These are phyloP conservation scores for Phytophthora agathidicida DNA, from an alignment of 352 stramenopile genomes.

Conservation along the genomic window DNA sequence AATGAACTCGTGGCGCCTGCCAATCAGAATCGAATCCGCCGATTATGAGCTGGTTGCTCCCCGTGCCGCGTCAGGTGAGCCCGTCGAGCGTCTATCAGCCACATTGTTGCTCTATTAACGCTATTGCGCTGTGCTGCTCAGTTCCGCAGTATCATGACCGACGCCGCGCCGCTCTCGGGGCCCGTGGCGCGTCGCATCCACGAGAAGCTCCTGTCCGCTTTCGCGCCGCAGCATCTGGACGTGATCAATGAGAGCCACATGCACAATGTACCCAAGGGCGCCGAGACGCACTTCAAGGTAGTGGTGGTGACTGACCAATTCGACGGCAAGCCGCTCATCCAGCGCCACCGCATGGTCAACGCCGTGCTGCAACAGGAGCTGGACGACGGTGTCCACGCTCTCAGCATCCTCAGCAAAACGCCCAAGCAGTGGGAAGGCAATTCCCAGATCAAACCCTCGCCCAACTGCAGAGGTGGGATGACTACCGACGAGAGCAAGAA, in stretches of 20 bases:
- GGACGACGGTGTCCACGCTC: constrained; percentile 89
- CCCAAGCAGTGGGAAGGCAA: constrained; percentile 89
- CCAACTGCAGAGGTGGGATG: constrained; percentile 80
- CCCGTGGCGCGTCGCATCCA: constrained; percentile 68
- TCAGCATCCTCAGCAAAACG: constrained; percentile 95
- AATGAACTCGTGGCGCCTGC: constrained; percentile 12
- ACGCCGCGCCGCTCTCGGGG: constrained; percentile 27
- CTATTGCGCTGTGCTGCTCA: background rate
- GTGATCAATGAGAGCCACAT: constrained; percentile 96
- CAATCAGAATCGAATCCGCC: constrained; percentile 30
- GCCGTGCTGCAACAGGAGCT: constrained; percentile 87
- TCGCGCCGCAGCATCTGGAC: constrained; percentile 75
- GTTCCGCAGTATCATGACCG: constrained; percentile 38
- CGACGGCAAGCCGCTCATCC: constrained; percentile 83
- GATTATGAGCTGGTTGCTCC: constrained; percentile 11
- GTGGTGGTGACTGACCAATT: constrained; percentile 93
- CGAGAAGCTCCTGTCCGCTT: constrained; percentile 66
- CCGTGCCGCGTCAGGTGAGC: constrained; percentile 15
- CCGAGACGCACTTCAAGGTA: constrained; percentile 98
- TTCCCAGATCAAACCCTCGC: constrained; percentile 60
- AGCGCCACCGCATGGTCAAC: constrained; percentile 94
- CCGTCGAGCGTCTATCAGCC: background rate
- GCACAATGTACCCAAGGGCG: constrained; percentile 94
- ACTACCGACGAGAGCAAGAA: constrained; percentile 69
- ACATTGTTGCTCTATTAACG: background rate